These are phyloP conservation scores for Tylopilus sp. DNA, from an alignment of 1,284 basidiomycete genomes.

Conservation along the genomic window DNA sequence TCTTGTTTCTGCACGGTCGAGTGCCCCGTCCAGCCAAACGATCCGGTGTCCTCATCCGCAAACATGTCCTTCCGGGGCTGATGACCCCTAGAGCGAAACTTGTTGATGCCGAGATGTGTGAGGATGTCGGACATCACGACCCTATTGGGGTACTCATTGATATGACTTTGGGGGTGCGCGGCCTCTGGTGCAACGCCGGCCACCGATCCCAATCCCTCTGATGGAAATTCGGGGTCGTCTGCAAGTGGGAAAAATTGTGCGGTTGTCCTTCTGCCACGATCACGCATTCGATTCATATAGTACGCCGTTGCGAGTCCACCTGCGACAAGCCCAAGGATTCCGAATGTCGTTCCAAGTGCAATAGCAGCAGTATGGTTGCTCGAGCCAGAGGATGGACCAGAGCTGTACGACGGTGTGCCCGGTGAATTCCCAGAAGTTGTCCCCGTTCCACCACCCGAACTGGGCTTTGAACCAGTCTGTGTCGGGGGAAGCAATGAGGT, in stretches of 20 bases:
- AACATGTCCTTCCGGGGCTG: slow-evolving; percentile 61
- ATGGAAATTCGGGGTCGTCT: slow-evolving; percentile 21
- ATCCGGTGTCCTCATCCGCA: slow-evolving; percentile 66
- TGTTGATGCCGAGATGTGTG: slow-evolving; percentile 22
- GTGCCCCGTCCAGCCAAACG: slow-evolving; percentile 40
- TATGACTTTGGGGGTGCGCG: slow-evolving; percentile 1
- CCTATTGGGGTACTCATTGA: not conserved
- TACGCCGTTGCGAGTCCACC: slow-evolving; percentile 40
- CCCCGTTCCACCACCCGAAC: slow-evolving; percentile 12
- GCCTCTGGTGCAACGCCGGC: slow-evolving; percentile 5
- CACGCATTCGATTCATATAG: slow-evolving; percentile 34
- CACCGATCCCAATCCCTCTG: slow-evolving; percentile 9
- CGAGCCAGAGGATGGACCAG: slow-evolving; percentile 13
- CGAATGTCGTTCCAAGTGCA: slow-evolving; percentile 55
- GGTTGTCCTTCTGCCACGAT: slow-evolving; percentile 6
- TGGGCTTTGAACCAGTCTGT: slow-evolving; percentile 21
- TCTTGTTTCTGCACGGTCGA: slow-evolving; percentile 35
- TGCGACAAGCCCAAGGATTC: slow-evolving; percentile 48
- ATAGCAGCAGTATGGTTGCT: slow-evolving; percentile 42
- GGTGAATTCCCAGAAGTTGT: slow-evolving; percentile 6
- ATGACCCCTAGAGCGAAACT: slow-evolving; percentile 3
- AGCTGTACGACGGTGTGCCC: slow-evolving; percentile 4
- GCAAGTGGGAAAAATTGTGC: slow-evolving; percentile 21
- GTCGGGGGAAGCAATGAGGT: slow-evolving; percentile 26
- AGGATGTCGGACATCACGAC: slow-evolving; percentile 18